Percentiles rank a stretch among this genome's conserved stretches.
Conservation (phyloP, 2,329 filamentous ascomycete species). For the Diaporthe ilicicola region DNA sequence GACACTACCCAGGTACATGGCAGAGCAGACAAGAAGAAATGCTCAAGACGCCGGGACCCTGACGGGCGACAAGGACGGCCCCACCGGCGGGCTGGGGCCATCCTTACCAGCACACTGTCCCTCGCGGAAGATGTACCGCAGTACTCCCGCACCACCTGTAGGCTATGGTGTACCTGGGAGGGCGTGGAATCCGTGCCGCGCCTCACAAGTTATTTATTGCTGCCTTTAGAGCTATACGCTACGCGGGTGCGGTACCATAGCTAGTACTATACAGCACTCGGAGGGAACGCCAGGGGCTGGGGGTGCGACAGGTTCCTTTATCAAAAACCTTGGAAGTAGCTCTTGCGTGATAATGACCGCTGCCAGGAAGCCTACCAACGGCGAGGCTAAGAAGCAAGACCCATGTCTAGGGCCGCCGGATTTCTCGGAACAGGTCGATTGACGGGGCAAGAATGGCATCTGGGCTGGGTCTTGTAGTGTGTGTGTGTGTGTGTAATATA, state of each 20-base stretch:
- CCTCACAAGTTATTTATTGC: too few species aligned
- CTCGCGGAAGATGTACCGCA: background rate
- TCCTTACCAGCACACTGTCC: background rate
- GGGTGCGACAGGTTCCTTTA: background rate
- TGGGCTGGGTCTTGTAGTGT: background rate
- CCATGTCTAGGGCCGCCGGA: conserved; percentile 28
- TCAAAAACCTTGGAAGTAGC: conserved; percentile 22
- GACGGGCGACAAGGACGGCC: conserved; percentile 5
- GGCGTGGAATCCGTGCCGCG: too few species aligned
- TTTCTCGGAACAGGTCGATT: conserved; percentile 6
- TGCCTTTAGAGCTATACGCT: too few species aligned
- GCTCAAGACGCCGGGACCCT: conserved; percentile 14
- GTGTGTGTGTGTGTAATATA: too few species aligned
- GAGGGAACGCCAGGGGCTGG: background rate
- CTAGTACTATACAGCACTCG: too few species aligned
- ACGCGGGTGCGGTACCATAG: too few species aligned
- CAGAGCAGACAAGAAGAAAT: background rate
- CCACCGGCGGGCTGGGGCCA: background rate
- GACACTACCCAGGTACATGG: too few species aligned
- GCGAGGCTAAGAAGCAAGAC: background rate
- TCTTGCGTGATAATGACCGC: conserved; percentile 29
- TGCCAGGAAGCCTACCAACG: background rate
- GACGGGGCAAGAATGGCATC: background rate
- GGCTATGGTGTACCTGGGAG: too few species aligned
- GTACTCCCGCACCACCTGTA: too few species aligned